A percentile compares a stretch with the other conserved stretches of the same genome.
phyloP scores from a whole-genome alignment of 306 rosid species.

The Elaeagnus macrophylla region DNA sequence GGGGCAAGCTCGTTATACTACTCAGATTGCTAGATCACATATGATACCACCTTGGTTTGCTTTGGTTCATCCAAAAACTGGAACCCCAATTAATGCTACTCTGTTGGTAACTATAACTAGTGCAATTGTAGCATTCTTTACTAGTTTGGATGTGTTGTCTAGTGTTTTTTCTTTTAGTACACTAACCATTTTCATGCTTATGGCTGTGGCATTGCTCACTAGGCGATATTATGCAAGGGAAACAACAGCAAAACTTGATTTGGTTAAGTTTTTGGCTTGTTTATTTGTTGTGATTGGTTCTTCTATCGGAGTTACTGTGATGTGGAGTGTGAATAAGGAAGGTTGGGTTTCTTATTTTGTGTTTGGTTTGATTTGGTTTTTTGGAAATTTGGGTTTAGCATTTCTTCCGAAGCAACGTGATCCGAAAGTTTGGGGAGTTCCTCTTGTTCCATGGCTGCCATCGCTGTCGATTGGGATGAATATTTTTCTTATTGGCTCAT shows the following conservation, averaged over 20 bases:
- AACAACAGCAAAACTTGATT: conserved; percentile 23
- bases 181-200: conserved; percentile 68
- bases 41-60: conserved; percentile 90
- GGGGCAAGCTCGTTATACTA: conserved; percentile 81
- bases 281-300: conserved; percentile 42
- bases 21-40: conserved; percentile 90
- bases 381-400: conserved; percentile 47
- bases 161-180: conserved; percentile 81
- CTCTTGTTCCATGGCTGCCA: conserved; percentile 85
- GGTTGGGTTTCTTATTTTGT: conserved; percentile 63
- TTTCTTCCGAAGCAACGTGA: conserved; percentile 48
- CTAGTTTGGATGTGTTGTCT: conserved; percentile 81
- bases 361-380: conserved; percentile 49
- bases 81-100: conserved; percentile 83
- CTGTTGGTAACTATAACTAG: conserved; percentile 52
- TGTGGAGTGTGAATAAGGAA: conserved; percentile 33
- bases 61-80: conserved; percentile 68
- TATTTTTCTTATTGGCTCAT: conserved; percentile 67
- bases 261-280: conserved; percentile 33
- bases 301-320: conserved; percentile 31
- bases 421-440: conserved; percentile 89
- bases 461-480: conserved; percentile 72
- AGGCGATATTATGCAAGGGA: conserved; percentile 64
- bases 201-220: conserved; percentile 69
- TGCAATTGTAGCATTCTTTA: conserved; percentile 54